Conservation (phyloP, 2,329 filamentous ascomycete species). For the Fusarium sp. region DNA sequence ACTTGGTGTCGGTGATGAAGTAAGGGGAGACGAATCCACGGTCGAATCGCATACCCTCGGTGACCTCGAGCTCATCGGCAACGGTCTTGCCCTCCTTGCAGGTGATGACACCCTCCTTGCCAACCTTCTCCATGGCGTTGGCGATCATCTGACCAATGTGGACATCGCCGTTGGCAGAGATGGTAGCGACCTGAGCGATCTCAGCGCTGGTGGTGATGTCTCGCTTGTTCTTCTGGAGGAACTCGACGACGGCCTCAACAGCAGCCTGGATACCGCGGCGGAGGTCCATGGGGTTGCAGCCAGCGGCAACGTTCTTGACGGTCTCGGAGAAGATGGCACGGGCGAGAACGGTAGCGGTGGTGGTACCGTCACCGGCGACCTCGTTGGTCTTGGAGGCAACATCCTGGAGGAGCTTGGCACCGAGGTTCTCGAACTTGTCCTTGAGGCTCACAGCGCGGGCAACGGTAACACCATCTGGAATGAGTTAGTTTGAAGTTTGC, state of each 20-base stretch:
- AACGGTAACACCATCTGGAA: slow-evolving; percentile 84
- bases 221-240: slow-evolving; percentile 93
- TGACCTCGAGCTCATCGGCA: slow-evolving; percentile 96
- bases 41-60: slow-evolving; percentile 99
- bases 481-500: slow-evolving; percentile 27
- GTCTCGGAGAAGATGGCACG: slow-evolving; percentile 99
- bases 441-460: slow-evolving; percentile 90
- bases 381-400: slow-evolving; percentile 99
- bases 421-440: slow-evolving; percentile 99
- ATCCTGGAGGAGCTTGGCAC: slow-evolving; percentile 94
- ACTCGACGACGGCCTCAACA: slow-evolving; percentile 94
- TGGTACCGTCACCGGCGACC: slow-evolving; percentile 97
- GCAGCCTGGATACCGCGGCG: slow-evolving; percentile 96
- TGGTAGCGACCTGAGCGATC: slow-evolving; percentile 97
- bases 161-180: slow-evolving; percentile 95
- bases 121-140: slow-evolving; percentile 99
- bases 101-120: slow-evolving; percentile 99
- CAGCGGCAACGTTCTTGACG: slow-evolving; percentile 98
- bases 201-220: slow-evolving; percentile 98
- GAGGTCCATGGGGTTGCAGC: slow-evolving; percentile 99
- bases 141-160: slow-evolving; percentile 97
- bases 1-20: slow-evolving; percentile 99
- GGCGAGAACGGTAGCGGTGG: slow-evolving; percentile 95
- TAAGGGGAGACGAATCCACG: slow-evolving; percentile 98
- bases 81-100: slow-evolving; percentile 99